These are phyloP conservation scores for Saccharomyces mikatae DNA, from an alignment of 805 yeast genomes.

Conservation along the genomic window DNA sequence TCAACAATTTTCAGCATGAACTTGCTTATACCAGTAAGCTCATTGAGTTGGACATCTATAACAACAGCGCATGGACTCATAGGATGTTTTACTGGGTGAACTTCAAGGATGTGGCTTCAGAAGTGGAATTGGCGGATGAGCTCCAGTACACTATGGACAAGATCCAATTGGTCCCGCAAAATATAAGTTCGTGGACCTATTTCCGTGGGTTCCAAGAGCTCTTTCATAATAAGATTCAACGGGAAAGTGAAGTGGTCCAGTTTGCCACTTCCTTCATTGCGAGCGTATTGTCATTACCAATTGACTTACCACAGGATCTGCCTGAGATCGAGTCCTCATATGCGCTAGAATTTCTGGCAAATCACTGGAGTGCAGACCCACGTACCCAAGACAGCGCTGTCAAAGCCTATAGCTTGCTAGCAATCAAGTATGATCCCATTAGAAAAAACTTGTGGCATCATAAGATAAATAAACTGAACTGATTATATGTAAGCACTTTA, in stretches of 20 bases:
- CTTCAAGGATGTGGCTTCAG: conserved; percentile 7
- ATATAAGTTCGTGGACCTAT: conserved; percentile 83
- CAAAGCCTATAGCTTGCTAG: conserved; percentile 44
- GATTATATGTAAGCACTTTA: background rate
- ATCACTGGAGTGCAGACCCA: conserved; percentile 33
- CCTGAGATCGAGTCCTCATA: conserved; percentile 40
- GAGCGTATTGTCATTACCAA: conserved; percentile 15
- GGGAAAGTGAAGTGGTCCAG: conserved; percentile 34
- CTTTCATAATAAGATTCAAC: conserved; percentile 11
- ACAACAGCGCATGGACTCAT: conserved; percentile 92
- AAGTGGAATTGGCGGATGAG: conserved; percentile 37
- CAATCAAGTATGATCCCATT: conserved; percentile 50
- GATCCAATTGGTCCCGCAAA: conserved; percentile 63
- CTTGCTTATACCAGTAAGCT: conserved; percentile 40
- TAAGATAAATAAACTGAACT: conserved; percentile 23
- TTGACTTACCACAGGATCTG: conserved; percentile 11
- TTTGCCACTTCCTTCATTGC: conserved; percentile 41
- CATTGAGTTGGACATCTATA: conserved; percentile 59
- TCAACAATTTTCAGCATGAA: conserved; percentile 45
- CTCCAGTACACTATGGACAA: conserved; percentile 40
- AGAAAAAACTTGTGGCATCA: conserved; percentile 56
- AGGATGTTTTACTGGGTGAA: conserved; percentile 51
- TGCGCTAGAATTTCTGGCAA: conserved; percentile 58
- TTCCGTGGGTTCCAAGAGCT: conserved; percentile 47
- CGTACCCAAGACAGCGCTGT: conserved; percentile 32